A percentile compares a stretch with the other conserved stretches of the same genome.
phyloP scores from a whole-genome alignment of 306 rosid species.

The Crotalaria pallida region DNA sequence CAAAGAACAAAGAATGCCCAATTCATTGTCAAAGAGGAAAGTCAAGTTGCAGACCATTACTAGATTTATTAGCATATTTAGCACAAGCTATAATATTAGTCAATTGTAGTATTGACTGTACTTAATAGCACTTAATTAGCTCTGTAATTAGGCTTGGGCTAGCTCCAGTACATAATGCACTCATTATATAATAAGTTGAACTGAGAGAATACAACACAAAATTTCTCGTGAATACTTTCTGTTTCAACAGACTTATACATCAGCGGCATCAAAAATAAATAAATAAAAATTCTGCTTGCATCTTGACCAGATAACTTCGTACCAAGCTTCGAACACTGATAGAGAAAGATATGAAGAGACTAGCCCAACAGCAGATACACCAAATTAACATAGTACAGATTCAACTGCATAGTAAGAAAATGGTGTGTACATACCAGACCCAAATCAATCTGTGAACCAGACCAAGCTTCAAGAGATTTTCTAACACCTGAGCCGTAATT shows the following conservation, averaged over 20 bases:
- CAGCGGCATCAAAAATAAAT: slow-evolving; percentile 14
- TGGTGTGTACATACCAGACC: slow-evolving; percentile 62
- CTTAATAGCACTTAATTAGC: slow-evolving; percentile 1
- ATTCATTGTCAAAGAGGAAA: background rate
- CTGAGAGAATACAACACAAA: background rate
- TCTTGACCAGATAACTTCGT: background rate
- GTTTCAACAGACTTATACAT: background rate
- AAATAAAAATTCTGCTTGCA: slow-evolving; percentile 2
- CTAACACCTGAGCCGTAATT: slow-evolving; percentile 55
- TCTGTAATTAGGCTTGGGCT: background rate
- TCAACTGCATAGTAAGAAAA: background rate
- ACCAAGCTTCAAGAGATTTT: slow-evolving; percentile 93
- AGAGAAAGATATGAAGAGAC: background rate
- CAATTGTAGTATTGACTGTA: background rate
- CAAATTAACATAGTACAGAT: slow-evolving; percentile 7
- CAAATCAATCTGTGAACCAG: slow-evolving; percentile 81
- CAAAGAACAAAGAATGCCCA: background rate
- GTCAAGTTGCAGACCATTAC: background rate
- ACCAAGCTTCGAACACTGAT: background rate
- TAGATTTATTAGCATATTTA: slow-evolving; percentile 4
- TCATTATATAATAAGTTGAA: background rate
- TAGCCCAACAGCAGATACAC: background rate
- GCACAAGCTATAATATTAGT: background rate
- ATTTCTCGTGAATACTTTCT: background rate
- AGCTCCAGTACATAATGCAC: background rate